A percentile compares a stretch with the other conserved stretches of the same genome.
phyloP scores from a whole-genome alignment of 176 grass and related monocot species.

The Stipa capillata region DNA sequence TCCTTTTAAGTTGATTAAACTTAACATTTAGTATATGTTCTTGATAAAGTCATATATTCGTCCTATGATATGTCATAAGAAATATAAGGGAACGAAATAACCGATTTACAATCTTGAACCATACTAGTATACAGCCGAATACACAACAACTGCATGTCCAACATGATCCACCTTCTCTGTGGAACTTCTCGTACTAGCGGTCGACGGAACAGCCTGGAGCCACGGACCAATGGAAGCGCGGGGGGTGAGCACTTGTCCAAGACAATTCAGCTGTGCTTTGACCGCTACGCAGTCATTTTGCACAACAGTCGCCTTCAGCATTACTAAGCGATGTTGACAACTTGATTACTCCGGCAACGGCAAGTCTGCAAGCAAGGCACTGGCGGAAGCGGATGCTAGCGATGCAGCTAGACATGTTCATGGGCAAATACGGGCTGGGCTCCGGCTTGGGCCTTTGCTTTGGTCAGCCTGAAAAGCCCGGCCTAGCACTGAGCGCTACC shows the following conservation, averaged over 20 bases:
- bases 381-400: no score
- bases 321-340: not conserved
- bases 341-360: not conserved
- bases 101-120: not conserved
- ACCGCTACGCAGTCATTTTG: not conserved
- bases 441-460: no score
- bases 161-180: not conserved
- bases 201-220: not conserved
- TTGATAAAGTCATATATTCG: no score
- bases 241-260: not conserved
- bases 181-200: not conserved
- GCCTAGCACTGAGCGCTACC: no score
- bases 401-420: no score
- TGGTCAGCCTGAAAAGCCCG: no score
- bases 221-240: not conserved
- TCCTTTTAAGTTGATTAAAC: no score
- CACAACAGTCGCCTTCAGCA: not conserved
- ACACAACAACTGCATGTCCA: not conserved
- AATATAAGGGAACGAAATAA: not conserved
- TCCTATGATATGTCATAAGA: no score
- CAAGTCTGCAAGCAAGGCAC: no score
- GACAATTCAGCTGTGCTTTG: not conserved
- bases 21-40: no score
- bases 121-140: not conserved
- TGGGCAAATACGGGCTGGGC: no score